Evolutionary conservation across 2,329 filamentous ascomycete genomes (phyloP).

Genomic region (Coniochaeta prunicola): DNA sequence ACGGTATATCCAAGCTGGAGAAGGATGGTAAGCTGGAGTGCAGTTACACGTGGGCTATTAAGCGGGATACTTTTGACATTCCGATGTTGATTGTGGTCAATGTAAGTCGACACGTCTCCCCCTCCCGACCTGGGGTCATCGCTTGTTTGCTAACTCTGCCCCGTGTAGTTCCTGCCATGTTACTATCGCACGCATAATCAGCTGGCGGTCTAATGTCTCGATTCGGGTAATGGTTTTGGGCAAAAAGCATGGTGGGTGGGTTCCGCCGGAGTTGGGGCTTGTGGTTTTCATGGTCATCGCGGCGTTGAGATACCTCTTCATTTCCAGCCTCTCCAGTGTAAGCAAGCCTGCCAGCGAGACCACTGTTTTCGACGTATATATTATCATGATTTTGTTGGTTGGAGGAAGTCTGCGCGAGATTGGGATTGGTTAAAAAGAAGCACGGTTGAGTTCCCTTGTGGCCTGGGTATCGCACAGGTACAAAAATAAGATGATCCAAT

Average conservation of each 20-base stretch:
- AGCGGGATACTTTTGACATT: slow-evolving; percentile 95
- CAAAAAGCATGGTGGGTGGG: not conserved
- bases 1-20: slow-evolving; percentile 75
- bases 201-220: slow-evolving; percentile 38
- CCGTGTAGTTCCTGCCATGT: slow-evolving; percentile 48
- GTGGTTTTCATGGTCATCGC: not conserved
- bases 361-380: not conserved
- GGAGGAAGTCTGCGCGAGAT: not conserved
- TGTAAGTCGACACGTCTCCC: slow-evolving; percentile 67
- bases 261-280: not conserved
- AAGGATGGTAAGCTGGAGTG: slow-evolving; percentile 90
- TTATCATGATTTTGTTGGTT: not conserved
- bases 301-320: not conserved
- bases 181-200: slow-evolving; percentile 53
- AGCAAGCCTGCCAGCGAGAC: not conserved
- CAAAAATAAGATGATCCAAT: not conserved
- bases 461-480: not conserved
- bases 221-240: not conserved
- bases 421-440: not conserved
- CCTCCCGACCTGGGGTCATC: not conserved
- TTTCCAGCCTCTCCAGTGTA: not conserved
- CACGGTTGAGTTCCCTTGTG: too few species aligned
- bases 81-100: slow-evolving; percentile 98
- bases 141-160: slow-evolving; percentile 8
- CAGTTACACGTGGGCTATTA: slow-evolving; percentile 95